A percentile compares a stretch with the other conserved stretches of the same genome.
Evolutionary conservation across 352 stramenopile genomes (phyloP).

Genomic region (Hyaloperonospora brassicae): DNA sequence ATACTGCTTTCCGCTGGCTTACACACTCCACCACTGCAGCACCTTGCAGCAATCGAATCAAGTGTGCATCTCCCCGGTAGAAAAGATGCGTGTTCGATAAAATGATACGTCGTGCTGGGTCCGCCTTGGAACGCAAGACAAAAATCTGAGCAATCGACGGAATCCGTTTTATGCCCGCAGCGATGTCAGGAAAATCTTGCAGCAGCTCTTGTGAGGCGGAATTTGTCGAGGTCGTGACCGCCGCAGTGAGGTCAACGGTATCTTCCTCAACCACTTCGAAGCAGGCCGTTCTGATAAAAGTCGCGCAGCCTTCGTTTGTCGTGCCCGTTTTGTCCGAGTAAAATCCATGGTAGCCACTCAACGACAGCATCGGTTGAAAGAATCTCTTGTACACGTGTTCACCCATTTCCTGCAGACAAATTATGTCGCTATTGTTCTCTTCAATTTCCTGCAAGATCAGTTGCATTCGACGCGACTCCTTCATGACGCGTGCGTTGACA

Average conservation of each 20-base stretch:
- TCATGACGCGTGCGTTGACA: conserved; percentile 31
- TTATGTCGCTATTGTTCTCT: conserved; percentile 49
- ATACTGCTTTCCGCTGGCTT: conserved; percentile 16
- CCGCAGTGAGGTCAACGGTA: conserved; percentile 32
- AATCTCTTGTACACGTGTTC: conserved; percentile 41
- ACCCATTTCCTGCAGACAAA: conserved; percentile 74
- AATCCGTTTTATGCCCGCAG: conserved; percentile 38
- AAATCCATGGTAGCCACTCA: conserved; percentile 38
- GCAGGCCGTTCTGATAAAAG: conserved; percentile 30
- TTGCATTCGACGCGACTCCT: conserved; percentile 66
- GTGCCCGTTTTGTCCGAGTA: conserved; percentile 65
- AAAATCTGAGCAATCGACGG: conserved; percentile 62
- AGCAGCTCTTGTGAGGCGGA: conserved; percentile 31
- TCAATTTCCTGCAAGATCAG: conserved; percentile 67
- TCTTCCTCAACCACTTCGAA: conserved; percentile 49
- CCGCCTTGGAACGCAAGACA: conserved; percentile 28
- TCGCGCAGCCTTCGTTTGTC: conserved; percentile 61
- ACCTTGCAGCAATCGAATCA: conserved; percentile 58
- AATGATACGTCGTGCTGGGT: conserved; percentile 26
- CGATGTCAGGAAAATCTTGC: conserved; percentile 48
- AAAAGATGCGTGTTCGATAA: conserved; percentile 73
- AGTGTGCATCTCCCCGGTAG: conserved; percentile 61
- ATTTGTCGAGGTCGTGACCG: conserved; percentile 32
- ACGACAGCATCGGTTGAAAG: conserved; percentile 49
- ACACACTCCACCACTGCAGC: conserved; percentile 36